phyloP scores from a whole-genome alignment of 1,284 basidiomycete genomes.

The Apiotrichum akiyoshidainum region DNA sequence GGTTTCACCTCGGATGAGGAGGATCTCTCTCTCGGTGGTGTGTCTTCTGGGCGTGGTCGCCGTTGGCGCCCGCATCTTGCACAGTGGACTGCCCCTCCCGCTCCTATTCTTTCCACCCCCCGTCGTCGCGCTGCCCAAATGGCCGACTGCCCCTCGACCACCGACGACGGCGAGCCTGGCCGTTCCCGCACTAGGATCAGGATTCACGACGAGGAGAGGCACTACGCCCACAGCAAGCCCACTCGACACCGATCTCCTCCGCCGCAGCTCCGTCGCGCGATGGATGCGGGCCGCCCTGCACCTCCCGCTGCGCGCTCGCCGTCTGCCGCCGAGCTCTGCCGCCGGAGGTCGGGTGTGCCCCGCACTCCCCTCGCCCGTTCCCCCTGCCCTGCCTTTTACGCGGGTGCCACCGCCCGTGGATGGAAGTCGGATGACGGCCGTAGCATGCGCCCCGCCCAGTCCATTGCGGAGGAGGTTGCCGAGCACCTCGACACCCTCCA shows the following conservation, averaged over 20 bases:
- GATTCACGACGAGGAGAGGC: conserved; percentile 10
- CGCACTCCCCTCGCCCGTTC: neutral
- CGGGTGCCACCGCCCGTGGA: neutral
- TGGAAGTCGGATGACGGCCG: conserved; percentile 17
- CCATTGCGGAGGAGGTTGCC: neutral
- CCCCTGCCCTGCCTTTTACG: neutral
- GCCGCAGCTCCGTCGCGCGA: conserved; percentile 12
- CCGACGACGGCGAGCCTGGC: conserved; percentile 12
- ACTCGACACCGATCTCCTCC: conserved; percentile 33
- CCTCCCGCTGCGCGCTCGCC: conserved; percentile 35
- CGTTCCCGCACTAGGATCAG: conserved; percentile 11
- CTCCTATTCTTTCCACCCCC: conserved; percentile 14
- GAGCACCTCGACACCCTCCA: neutral
- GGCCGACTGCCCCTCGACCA: conserved; percentile 3
- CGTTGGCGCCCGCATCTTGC: conserved; percentile 6
- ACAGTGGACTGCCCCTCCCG: conserved; percentile 1
- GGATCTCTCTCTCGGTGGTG: conserved; percentile 5
- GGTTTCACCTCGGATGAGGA: conserved; percentile 23
- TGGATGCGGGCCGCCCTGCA: conserved; percentile 7
- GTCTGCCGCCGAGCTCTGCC: conserved; percentile 30
- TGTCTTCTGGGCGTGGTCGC: neutral
- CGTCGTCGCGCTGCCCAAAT: neutral
- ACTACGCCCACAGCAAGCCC: conserved; percentile 12
- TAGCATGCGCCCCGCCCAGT: neutral
- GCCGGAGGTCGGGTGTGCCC: conserved; percentile 15